Evolutionary conservation across 2,329 filamentous ascomycete species (phyloP).

Genomic region (Nemania bipapillata): DNA sequence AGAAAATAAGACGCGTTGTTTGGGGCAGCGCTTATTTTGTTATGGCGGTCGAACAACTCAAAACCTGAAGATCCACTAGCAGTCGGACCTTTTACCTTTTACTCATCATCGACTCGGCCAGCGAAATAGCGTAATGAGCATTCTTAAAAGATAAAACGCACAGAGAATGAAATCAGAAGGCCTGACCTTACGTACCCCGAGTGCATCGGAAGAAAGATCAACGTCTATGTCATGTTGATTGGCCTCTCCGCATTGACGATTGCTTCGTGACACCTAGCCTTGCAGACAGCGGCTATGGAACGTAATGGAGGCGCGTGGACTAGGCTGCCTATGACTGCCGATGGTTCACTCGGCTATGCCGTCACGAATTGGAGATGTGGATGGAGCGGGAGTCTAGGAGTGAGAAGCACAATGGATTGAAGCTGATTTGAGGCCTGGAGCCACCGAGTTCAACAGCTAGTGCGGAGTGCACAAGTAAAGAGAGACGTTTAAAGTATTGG

Average conservation of each 20-base stretch:
- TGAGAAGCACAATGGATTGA: slow-evolving; percentile 15
- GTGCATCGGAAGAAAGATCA: slow-evolving; percentile 18
- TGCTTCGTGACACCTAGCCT: slow-evolving; percentile 34
- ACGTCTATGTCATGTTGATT: slow-evolving; percentile 8
- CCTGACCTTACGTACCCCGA: slow-evolving; percentile 7
- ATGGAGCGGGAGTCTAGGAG: neutral
- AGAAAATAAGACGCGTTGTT: slow-evolving; percentile 42
- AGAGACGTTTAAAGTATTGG: neutral
- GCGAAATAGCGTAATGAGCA: neutral
- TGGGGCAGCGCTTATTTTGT: slow-evolving; percentile 39
- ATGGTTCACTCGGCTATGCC: slow-evolving; percentile 16
- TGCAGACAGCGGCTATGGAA: slow-evolving; percentile 32
- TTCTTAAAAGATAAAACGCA: neutral
- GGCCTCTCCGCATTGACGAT: neutral
- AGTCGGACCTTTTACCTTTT: slow-evolving; percentile 62
- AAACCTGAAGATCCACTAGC: slow-evolving; percentile 55
- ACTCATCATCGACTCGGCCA: slow-evolving; percentile 57
- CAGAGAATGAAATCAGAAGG: neutral
- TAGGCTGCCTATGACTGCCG: slow-evolving; percentile 5
- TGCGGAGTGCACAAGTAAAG: neutral
- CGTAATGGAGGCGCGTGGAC: slow-evolving; percentile 28
- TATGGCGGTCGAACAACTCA: slow-evolving; percentile 47
- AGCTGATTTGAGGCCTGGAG: neutral
- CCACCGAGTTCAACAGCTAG: neutral
- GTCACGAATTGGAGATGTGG: slow-evolving; percentile 15